phyloP scores from a whole-genome alignment of 2,329 filamentous ascomycete species.

The Apiospora marii region DNA sequence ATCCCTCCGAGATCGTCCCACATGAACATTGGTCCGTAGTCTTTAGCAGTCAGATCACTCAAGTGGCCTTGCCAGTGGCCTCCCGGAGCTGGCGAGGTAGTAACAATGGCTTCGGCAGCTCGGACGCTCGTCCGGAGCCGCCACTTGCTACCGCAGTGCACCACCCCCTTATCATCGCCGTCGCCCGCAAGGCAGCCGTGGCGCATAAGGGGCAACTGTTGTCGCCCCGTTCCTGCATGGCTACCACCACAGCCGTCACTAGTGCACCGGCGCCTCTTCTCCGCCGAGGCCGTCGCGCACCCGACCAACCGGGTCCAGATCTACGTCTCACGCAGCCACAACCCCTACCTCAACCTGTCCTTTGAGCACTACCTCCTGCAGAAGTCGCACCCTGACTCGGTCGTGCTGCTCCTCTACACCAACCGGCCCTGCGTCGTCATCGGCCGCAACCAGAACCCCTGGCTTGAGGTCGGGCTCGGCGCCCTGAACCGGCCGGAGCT shows the following conservation, averaged over 20 bases:
- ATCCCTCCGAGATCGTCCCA: neutral
- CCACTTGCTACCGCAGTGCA: neutral
- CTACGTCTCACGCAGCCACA: conserved; percentile 72
- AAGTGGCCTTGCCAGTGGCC: neutral
- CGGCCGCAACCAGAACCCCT: conserved; percentile 97
- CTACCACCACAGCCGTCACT: neutral
- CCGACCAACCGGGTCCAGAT: conserved; percentile 66
- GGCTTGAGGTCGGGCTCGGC: conserved; percentile 84
- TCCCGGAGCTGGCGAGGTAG: neutral
- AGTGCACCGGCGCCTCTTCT: conserved; percentile 36
- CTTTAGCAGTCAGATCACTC: neutral
- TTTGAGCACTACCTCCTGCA: conserved; percentile 91
- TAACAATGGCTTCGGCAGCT: conserved; percentile 22
- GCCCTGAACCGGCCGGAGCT: conserved; percentile 53
- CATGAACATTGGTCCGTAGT: neutral
- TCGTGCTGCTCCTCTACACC: conserved; percentile 84
- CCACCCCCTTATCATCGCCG: neutral
- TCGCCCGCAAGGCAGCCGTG: neutral
- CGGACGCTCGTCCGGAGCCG: conserved; percentile 24
- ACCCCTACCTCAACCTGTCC: conserved; percentile 91
- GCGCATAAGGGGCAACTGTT: neutral
- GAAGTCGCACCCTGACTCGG: conserved; percentile 74
- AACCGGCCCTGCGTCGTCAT: conserved; percentile 90
- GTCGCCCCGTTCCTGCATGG: neutral
- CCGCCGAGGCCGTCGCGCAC: conserved; percentile 49